Evolutionary conservation across 306 rosid genomes (phyloP).

Genomic region (Mimosa bimucronata): DNA sequence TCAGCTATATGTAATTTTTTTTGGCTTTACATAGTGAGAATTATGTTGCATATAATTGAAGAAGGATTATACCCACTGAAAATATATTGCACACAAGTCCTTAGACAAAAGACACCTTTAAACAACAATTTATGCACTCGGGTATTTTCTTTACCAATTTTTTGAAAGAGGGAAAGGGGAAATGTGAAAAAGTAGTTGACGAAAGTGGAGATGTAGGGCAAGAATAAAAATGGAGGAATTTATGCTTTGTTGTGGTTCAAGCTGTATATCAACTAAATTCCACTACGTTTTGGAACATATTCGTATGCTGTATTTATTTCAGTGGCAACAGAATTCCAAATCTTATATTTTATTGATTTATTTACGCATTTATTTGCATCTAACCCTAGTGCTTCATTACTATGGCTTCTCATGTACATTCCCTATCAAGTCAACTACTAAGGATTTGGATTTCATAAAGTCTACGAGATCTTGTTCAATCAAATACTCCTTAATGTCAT

Average conservation of each 20-base stretch:
- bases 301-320: background rate
- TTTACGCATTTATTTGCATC: background rate
- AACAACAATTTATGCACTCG: too few relatives aligned
- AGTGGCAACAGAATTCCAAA: background rate
- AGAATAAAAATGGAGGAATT: background rate
- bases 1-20: too few relatives aligned
- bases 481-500: background rate
- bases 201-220: background rate
- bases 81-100: too few relatives aligned
- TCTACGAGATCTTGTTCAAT: background rate
- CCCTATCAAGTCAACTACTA: background rate
- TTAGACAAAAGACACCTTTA: too few relatives aligned
- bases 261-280: background rate
- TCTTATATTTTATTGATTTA: background rate
- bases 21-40: too few relatives aligned
- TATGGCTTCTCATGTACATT: background rate
- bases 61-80: too few relatives aligned
- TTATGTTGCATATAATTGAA: too few relatives aligned
- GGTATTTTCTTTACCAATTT: too few relatives aligned
- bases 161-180: background rate
- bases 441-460: background rate
- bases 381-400: background rate
- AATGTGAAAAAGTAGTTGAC: background rate
- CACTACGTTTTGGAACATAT: constrained; percentile 8
- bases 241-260: background rate